Conservation (phyloP, 176 grass and related monocot genomes). For the Bromus sterilis region DNA sequence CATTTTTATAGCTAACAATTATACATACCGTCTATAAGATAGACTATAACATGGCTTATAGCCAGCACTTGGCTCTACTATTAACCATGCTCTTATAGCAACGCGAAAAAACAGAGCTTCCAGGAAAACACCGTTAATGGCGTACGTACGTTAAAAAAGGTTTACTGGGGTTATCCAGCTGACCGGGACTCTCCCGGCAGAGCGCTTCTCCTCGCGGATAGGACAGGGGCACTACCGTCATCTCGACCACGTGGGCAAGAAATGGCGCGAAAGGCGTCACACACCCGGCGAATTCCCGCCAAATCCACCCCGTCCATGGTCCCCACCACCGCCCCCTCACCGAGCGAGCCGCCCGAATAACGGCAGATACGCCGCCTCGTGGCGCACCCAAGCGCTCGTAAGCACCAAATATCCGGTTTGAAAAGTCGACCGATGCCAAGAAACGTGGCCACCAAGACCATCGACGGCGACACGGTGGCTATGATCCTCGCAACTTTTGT, state of each 20-base stretch:
- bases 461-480: not conserved
- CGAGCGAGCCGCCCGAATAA: not conserved
- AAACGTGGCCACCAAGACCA: not conserved
- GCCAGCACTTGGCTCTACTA: too few relatives aligned
- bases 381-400: not conserved
- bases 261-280: conserved; percentile 24
- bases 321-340: not conserved
- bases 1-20: too few relatives aligned
- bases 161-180: not conserved
- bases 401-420: not conserved
- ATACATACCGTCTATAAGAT: too few relatives aligned
- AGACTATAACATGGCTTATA: too few relatives aligned
- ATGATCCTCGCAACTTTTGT: not conserved
- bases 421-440: not conserved
- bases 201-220: not conserved
- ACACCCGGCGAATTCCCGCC: conserved; percentile 26
- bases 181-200: not conserved
- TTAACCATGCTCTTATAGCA: too few relatives aligned
- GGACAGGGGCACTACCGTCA: not conserved
- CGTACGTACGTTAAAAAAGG: not conserved
- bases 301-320: not conserved
- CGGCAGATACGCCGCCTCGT: not conserved
- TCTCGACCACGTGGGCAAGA: not conserved
- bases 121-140: not conserved
- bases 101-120: not conserved